Evolutionary conservation across 352 stramenopile genomes (phyloP).

Genomic region (Globisporangium nunn): DNA sequence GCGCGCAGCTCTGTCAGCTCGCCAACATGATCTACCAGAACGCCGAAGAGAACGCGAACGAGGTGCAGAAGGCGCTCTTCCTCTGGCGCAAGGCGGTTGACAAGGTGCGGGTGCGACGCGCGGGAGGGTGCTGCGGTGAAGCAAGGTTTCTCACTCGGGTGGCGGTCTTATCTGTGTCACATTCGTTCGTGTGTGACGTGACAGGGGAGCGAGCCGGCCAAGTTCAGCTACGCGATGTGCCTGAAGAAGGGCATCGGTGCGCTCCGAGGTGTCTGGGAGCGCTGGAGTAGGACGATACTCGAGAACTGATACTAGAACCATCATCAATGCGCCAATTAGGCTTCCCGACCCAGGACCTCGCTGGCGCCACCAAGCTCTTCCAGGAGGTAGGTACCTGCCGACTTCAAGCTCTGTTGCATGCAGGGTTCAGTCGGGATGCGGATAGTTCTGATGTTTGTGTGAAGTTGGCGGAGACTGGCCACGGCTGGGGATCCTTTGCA

Average conservation of each 20-base stretch:
- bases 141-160: too few relatives aligned
- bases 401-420: neutral
- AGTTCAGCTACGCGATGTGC: conserved; percentile 81
- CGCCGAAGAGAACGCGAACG: conserved; percentile 37
- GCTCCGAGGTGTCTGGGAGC: neutral
- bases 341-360: conserved; percentile 49
- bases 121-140: neutral
- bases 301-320: neutral
- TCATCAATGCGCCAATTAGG: conserved; percentile 14
- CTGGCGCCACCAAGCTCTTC: conserved; percentile 54
- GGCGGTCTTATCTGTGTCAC: too few relatives aligned
- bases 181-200: neutral
- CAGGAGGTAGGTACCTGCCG: conserved; percentile 35
- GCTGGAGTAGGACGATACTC: neutral
- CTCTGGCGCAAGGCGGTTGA: conserved; percentile 82
- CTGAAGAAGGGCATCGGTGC: conserved; percentile 73
- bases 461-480: conserved; percentile 45
- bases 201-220: conserved; percentile 70
- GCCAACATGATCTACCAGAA: conserved; percentile 86
- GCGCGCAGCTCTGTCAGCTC: conserved; percentile 58
- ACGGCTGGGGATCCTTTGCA: conserved; percentile 75
- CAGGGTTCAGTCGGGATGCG: too few relatives aligned
- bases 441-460: neutral
- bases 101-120: conserved; percentile 21
- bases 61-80: conserved; percentile 68